Conservation (phyloP, 75 land plant genomes). For the Ceratopteris richardii region DNA sequence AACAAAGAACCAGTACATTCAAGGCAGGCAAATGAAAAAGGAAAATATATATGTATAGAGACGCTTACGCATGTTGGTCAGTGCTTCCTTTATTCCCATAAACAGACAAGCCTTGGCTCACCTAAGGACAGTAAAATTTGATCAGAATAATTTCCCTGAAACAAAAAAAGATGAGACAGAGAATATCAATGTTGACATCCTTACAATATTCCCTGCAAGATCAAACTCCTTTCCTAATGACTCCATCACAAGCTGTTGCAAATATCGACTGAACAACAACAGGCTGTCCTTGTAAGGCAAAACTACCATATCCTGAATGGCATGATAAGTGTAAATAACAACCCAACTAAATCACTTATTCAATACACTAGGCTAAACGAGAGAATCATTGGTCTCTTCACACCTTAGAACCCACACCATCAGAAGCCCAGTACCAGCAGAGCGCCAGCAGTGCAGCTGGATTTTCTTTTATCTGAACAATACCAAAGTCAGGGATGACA, state of each 20-base stretch:
- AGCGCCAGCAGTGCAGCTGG: conserved; percentile 91
- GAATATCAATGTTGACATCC: too few relatives aligned
- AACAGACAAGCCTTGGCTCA: conserved; percentile 86
- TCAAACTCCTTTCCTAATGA: conserved; percentile 95
- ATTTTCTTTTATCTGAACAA: conserved; percentile 58
- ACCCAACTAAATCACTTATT: too few relatives aligned
- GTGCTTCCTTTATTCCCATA: conserved; percentile 99
- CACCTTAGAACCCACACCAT: conserved; percentile 91
- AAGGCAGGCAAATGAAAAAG: too few relatives aligned
- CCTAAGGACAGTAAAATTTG: conserved; percentile 7
- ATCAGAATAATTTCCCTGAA: too few relatives aligned
- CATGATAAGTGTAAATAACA: too few relatives aligned
- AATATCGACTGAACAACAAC: conserved; percentile 79
- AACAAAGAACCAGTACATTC: too few relatives aligned
- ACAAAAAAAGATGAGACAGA: neutral
- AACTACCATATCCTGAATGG: conserved; percentile 83
- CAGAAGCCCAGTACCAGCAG: conserved; percentile 94
- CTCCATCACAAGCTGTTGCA: conserved; percentile 97
- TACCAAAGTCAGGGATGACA: too few relatives aligned
- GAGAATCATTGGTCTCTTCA: too few relatives aligned
- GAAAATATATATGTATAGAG: too few relatives aligned
- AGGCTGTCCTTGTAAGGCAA: conserved; percentile 96
- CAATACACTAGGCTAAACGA: too few relatives aligned
- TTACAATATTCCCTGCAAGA: conserved; percentile 86
- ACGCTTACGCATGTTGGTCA: conserved; percentile 96